phyloP scores from a whole-genome alignment of 441 rosid species.

The Breynia disticha region DNA sequence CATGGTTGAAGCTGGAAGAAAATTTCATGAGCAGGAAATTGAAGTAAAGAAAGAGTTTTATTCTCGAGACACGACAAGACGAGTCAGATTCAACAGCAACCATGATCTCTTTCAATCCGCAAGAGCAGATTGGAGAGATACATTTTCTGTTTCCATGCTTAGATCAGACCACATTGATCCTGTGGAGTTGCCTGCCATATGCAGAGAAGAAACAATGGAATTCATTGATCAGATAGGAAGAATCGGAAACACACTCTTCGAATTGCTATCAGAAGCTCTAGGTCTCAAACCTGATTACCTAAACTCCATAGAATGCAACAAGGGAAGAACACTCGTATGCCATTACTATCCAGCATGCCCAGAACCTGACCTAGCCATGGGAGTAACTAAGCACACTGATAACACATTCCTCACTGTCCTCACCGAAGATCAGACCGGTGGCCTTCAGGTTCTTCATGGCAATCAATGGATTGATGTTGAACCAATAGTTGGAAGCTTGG shows the following conservation, averaged over 20 bases:
- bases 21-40: constrained; percentile 18
- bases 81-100: constrained; percentile 14
- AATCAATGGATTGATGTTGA: constrained; percentile 23
- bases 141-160: constrained; percentile 18
- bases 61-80: constrained; percentile 9
- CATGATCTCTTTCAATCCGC: constrained; percentile 12
- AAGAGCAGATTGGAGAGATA: constrained; percentile 23
- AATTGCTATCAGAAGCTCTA: constrained; percentile 26
- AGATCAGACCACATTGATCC: constrained; percentile 12
- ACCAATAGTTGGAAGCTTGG: constrained; percentile 20
- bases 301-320: constrained; percentile 19
- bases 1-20: constrained; percentile 12
- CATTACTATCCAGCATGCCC: constrained; percentile 38
- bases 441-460: constrained; percentile 24
- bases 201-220: constrained; percentile 17
- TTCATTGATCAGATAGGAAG: constrained; percentile 16
- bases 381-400: constrained; percentile 21
- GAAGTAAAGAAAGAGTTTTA: constrained; percentile 17
- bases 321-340: constrained; percentile 13
- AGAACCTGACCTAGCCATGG: constrained; percentile 22
- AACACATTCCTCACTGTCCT: constrained; percentile 24
- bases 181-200: constrained; percentile 13
- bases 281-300: constrained; percentile 21
- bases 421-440: constrained; percentile 31
- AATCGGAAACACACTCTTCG: constrained; percentile 10